Base-by-base conservation (phyloP, 2,329 filamentous ascomycete species). In the Pseudocercospora cruenta region DNA sequence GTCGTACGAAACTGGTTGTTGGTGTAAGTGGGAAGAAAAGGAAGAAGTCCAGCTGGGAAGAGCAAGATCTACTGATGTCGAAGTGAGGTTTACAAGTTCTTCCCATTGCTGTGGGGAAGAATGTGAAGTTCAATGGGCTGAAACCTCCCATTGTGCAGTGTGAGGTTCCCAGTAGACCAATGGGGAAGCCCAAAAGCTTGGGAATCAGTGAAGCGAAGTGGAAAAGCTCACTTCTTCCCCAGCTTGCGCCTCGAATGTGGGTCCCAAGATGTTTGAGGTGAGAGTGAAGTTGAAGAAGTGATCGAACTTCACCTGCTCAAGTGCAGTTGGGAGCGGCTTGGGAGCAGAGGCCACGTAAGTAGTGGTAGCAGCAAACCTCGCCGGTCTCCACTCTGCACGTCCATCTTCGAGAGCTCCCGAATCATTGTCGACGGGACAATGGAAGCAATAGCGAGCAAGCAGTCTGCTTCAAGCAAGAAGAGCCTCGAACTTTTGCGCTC, bases 151-250 rank as follows among this genome's bases (percentile, higher is more conserved):
- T 58, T 36, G 55, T 58, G 19, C 3, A 43, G 21, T 14, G 22
- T 58, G 36, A 62, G 26, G 59, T 58, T 65, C 60, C 53, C 33
- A 26, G 22, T 24, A 28, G 21, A n/a, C 51, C 51, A 55, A 55
- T 55, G 51, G 24, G 51, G 14, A 26, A 16, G 22, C 51, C 16
- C 26, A 19, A 31, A 55, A 22, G 12, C 16, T 55, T n/a, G 24
- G 51, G 51, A n/a, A 28, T 28, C 10, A 31, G 26, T 55, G 12
- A 16, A 31, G 51, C 26, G 24, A 55, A 31, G 51, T 31, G 4
- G 16, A 55, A 55, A 55, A 26, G 39, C 24, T 55, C 51, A 31
- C 51, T 55, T 55, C 51, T 55, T 55, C 5, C 51, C 26, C 22
- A 55, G 51, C 51, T 55, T 55, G 16, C 26, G 51, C 51, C 51